These are phyloP conservation scores for Leccinum obscurum DNA, from an alignment of 768 basidiomycete species.

Conservation along the genomic window DNA sequence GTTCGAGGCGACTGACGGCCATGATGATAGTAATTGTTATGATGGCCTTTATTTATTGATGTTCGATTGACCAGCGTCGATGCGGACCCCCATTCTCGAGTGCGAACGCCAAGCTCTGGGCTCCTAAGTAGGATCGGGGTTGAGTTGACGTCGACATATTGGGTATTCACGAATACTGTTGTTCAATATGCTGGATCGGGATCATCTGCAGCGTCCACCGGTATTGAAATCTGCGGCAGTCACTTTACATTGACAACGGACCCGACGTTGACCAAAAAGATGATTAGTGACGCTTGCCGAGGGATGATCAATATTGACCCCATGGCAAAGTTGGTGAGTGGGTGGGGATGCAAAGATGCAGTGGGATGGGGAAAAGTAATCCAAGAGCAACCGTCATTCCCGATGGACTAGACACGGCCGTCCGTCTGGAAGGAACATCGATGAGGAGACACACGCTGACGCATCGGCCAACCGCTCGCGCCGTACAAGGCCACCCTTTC, in stretches of 20 bases:
- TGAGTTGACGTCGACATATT: background rate
- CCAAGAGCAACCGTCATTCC: background rate
- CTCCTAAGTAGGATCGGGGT: background rate
- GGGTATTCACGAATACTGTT: background rate
- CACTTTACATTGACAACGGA: background rate
- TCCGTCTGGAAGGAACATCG: background rate
- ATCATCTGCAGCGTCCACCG: background rate
- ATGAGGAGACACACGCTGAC: background rate
- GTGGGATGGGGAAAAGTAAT: background rate
- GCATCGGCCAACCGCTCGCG: background rate
- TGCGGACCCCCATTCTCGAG: background rate
- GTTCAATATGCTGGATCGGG: background rate
- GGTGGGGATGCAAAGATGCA: background rate
- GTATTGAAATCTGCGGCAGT: background rate
- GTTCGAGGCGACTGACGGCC: background rate
- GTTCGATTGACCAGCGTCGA: background rate
- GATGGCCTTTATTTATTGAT: background rate
- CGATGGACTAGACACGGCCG: background rate
- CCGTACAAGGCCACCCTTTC: background rate
- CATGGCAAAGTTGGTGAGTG: background rate
- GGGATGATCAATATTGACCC: background rate
- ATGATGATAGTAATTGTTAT: background rate
- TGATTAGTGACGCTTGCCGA: background rate
- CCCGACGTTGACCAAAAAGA: background rate
- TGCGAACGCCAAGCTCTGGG: background rate